A percentile compares a stretch with the other conserved stretches of the same genome.
Conservation (phyloP, 176 grass and related monocot genomes). For the Oryza brachyantha region DNA sequence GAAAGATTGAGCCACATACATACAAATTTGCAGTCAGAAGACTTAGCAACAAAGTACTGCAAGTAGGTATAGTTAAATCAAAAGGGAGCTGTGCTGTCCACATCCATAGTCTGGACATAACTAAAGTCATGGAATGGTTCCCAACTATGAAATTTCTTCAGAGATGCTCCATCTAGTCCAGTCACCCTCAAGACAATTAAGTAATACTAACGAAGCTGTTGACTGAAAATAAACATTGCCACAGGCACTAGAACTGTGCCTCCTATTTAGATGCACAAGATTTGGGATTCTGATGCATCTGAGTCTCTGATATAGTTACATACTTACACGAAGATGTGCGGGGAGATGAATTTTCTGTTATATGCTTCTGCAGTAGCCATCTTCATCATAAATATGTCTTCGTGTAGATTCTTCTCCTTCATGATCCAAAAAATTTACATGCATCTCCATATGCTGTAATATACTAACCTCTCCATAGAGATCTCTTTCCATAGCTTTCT, state of each 20-base stretch:
- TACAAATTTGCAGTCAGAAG: not conserved
- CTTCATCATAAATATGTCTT: not conserved
- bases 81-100: not conserved
- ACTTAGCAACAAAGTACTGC: not conserved
- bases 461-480: not conserved
- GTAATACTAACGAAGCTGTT: not conserved
- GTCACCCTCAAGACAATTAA: not conserved
- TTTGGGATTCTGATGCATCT: slow-evolving; percentile 2
- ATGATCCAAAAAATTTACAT: not conserved
- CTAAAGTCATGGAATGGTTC: not conserved
- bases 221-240: not conserved
- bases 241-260: not conserved
- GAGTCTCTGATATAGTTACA: not conserved
- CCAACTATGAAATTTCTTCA: not conserved
- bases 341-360: not conserved
- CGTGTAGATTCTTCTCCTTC: not conserved
- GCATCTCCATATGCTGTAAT: not conserved
- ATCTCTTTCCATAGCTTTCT: not conserved
- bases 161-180: not conserved
- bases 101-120: not conserved
- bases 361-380: not conserved
- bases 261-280: not conserved
- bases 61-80: slow-evolving; percentile 12
- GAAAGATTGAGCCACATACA: not conserved
- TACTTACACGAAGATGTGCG: too few relatives aligned